Evolutionary conservation across 257 asterid genomes (phyloP), one percentile per base, ranked within the genome.

Genomic region (Asclepias syriaca): DNA sequence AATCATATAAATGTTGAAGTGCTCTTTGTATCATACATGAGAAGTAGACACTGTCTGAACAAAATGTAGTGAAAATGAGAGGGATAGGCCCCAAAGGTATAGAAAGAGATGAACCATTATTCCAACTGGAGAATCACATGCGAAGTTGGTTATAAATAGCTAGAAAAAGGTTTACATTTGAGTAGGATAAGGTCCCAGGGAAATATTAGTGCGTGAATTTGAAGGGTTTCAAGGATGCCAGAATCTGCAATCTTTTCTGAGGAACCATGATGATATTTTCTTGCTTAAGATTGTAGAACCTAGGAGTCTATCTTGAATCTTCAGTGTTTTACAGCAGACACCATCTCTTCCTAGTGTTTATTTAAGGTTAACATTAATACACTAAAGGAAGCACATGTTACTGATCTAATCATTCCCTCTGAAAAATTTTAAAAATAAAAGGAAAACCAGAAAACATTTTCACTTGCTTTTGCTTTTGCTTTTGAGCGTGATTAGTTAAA

Each of bases 41-140:
- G 83, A 73, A 69, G 83, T 70, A 65, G 90, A 74, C 32, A 65
- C 32, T 16, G 87, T 71, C 70, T 73, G 84, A 77, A 74, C 37
- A 22, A 75, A 68, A 69, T 72, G 74, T 75, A 81, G 85, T 69
- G 82, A 82, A 48, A 86, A 79, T 68, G 74, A 81, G 77, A 88
- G 85, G 77, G 81, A 78, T 64, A 86, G 55, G 22, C 81, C 81
- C 92, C 87, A 76, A 59, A 81, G 79, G 72, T 65, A 70, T 57
- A 22, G 72, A 22, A 54, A 13, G 56, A 57, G 34, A 53, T 10
- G 66, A 65, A 66, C 57, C 77, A 73, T 73, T 48, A 43, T 43
- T 22, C 57, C 48, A 16, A 54, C 57, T 53, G 77, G 57, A 73
- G 71, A 73, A 73, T 73, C 49, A 53, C 66, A 51, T 39, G 66